Conservation (phyloP, 257 asterid species). For the Solanum etuberosum region DNA sequence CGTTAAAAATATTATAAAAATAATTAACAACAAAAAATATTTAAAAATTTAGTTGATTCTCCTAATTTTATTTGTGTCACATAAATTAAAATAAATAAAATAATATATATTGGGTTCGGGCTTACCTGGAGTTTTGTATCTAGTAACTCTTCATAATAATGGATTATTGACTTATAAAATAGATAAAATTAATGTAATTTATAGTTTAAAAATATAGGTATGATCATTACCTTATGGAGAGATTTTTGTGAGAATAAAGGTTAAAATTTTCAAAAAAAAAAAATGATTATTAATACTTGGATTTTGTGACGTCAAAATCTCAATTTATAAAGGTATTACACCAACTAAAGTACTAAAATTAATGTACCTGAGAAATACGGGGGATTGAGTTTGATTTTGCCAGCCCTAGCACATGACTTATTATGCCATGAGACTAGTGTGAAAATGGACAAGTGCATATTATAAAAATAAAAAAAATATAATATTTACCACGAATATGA, state of each 20-base stretch:
- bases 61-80: not conserved
- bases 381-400: too few relatives aligned
- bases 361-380: too few relatives aligned
- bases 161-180: not conserved
- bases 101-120: too few relatives aligned
- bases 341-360: not conserved
- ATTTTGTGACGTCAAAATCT: not conserved
- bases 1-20: too few relatives aligned
- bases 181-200: not conserved
- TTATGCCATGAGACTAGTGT: not conserved
- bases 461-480: not conserved
- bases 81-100: too few relatives aligned
- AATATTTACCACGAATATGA: slow-evolving; percentile 5
- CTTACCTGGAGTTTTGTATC: not conserved
- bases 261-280: too few relatives aligned
- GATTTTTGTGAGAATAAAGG: too few relatives aligned
- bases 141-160: too few relatives aligned
- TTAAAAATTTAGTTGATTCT: not conserved
- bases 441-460: not conserved
- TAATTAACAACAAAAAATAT: too few relatives aligned
- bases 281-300: too few relatives aligned
- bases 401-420: too few relatives aligned
- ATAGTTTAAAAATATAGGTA: not conserved
- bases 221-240: not conserved
- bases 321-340: not conserved